These are phyloP conservation scores for Cyberlindnera subsufficiens DNA, from an alignment of 805 yeast genomes.

Conservation along the genomic window DNA sequence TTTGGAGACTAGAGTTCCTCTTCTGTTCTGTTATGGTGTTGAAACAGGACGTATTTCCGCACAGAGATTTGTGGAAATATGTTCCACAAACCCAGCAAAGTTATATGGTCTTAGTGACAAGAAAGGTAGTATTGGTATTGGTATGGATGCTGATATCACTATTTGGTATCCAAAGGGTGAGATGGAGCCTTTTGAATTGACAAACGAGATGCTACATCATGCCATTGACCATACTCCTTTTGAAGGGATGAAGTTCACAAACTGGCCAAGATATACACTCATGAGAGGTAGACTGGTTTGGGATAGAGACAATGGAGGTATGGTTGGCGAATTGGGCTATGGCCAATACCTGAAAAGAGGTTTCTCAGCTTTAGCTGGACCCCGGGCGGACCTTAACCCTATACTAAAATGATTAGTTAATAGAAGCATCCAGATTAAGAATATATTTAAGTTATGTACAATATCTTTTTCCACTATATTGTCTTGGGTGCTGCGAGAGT, in stretches of 20 bases:
- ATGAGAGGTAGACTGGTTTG: conserved; percentile 33
- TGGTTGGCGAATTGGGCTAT: conserved; percentile 11
- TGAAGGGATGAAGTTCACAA: conserved; percentile 33
- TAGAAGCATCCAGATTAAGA: too few relatives aligned
- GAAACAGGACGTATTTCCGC: conserved; percentile 33
- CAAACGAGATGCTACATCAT: conserved; percentile 30
- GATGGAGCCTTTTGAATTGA: conserved; percentile 22
- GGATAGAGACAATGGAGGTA: conserved; percentile 22
- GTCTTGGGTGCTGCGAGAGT: too few relatives aligned
- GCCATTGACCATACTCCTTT: conserved; percentile 35
- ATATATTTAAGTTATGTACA: too few relatives aligned
- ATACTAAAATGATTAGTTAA: conserved; percentile 4
- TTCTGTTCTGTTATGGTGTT: conserved; percentile 39
- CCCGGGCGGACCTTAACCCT: conserved; percentile 19
- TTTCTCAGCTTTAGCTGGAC: conserved; percentile 16
- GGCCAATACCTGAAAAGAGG: conserved; percentile 27
- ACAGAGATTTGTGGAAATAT: conserved; percentile 38
- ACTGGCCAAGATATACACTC: conserved; percentile 43
- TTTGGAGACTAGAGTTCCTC: conserved; percentile 40
- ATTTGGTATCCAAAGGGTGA: conserved; percentile 39
- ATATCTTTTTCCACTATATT: too few relatives aligned
- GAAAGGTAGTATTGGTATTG: conserved; percentile 40
- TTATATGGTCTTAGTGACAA: conserved; percentile 35
- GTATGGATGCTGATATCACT: conserved; percentile 43
- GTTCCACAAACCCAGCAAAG: conserved; percentile 40